A percentile compares a stretch with the other conserved stretches of the same genome.
These are phyloP conservation scores for Salix dunnii DNA, from an alignment of 345 rosid genomes.

Conservation along the genomic window DNA sequence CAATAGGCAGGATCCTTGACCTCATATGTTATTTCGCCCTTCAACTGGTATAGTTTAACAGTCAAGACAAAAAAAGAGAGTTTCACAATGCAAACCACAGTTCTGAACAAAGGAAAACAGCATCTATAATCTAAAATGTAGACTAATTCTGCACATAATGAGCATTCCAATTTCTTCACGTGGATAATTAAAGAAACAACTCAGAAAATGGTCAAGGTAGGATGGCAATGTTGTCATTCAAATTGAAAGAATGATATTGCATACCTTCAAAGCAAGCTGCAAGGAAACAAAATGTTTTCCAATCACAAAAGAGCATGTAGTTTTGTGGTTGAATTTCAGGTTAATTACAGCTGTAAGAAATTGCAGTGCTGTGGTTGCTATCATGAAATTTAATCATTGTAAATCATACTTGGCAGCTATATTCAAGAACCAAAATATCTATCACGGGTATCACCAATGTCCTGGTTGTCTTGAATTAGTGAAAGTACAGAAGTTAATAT, in stretches of 20 bases:
- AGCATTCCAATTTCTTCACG: not conserved
- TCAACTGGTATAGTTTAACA: conserved; percentile 42
- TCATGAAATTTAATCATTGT: not conserved
- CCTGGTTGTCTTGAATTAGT: too few relatives aligned
- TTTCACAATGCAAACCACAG: not conserved
- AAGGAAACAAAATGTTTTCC: not conserved
- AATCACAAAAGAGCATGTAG: not conserved
- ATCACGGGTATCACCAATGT: too few relatives aligned
- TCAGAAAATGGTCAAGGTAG: not conserved
- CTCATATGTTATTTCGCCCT: conserved; percentile 84
- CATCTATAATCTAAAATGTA: not conserved
- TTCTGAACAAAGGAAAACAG: not conserved
- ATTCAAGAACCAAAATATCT: too few relatives aligned
- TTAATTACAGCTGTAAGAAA: not conserved
- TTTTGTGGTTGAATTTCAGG: not conserved
- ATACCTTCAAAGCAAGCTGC: not conserved
- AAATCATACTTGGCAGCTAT: not conserved
- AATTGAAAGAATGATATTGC: not conserved
- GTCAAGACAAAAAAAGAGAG: conserved; percentile 17
- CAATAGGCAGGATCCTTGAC: conserved; percentile 75
- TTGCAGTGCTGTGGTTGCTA: not conserved
- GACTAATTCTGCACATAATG: not conserved
- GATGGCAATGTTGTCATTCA: conserved; percentile 3
- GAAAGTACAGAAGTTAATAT: too few relatives aligned
- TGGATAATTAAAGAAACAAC: not conserved